Evolutionary conservation across 495 filamentous ascomycete species (phyloP).

Genomic region (Barbatosphaeria neglecta): DNA sequence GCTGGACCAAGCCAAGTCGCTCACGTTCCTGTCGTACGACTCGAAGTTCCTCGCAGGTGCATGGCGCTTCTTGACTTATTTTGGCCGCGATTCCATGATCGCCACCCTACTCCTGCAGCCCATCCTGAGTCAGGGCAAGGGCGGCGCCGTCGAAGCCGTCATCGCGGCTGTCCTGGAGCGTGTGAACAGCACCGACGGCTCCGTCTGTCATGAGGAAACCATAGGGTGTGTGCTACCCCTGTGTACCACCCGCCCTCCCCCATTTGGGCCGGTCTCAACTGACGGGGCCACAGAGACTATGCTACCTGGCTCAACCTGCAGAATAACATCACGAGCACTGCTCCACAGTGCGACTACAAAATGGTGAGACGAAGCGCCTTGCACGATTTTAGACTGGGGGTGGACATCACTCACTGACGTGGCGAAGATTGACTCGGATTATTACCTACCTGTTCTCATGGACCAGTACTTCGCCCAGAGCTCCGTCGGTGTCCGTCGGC

Average conservation of each 20-base stretch:
- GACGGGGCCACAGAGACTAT: conserved; percentile 29
- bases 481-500: conserved; percentile 25
- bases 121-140: conserved; percentile 44
- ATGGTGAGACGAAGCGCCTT: conserved; percentile 18
- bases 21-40: conserved; percentile 52
- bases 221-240: conserved; percentile 33
- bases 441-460: conserved; percentile 46
- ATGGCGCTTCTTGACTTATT: conserved; percentile 60
- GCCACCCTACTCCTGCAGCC: conserved; percentile 44
- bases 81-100: conserved; percentile 55
- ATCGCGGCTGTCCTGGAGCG: conserved; percentile 49
- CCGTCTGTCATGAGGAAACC: conserved; percentile 52
- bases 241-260: too few relatives aligned
- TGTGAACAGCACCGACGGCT: conserved; percentile 46
- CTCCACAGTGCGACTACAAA: conserved; percentile 45
- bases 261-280: neutral
- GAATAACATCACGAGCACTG: conserved; percentile 39
- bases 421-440: conserved; percentile 48
- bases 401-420: neutral
- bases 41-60: conserved; percentile 51
- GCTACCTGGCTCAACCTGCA: conserved; percentile 47
- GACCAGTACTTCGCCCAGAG: conserved; percentile 46
- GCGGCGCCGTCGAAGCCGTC: conserved; percentile 48
- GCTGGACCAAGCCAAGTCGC: conserved; percentile 35
- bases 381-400: too few relatives aligned